Evolutionary conservation across 345 rosid genomes (phyloP).

Genomic region (Brassica incana): DNA sequence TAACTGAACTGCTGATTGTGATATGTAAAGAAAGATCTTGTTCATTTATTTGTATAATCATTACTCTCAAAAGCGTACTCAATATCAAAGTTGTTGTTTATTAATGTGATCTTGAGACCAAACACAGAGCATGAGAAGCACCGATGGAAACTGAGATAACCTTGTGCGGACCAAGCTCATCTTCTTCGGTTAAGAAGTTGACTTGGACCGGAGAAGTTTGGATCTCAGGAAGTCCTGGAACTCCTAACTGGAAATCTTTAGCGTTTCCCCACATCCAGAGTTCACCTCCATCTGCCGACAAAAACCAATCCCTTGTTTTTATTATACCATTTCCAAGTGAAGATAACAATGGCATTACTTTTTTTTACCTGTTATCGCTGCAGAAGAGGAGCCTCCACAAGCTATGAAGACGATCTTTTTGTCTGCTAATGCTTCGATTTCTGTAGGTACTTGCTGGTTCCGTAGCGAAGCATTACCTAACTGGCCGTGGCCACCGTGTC

Average conservation of each 20-base stretch:
- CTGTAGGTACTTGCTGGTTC: conserved; percentile 56
- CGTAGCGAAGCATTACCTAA: conserved; percentile 65
- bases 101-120: conserved; percentile 56
- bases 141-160: conserved; percentile 77
- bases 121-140: conserved; percentile 86
- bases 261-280: conserved; percentile 96
- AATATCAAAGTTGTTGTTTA: conserved; percentile 1
- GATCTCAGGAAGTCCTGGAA: conserved; percentile 76
- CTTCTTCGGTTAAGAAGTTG: conserved; percentile 70
- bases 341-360: not conserved
- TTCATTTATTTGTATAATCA: conserved; percentile 25
- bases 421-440: conserved; percentile 66
- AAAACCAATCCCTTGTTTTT: conserved; percentile 6
- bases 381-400: conserved; percentile 89
- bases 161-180: conserved; percentile 52
- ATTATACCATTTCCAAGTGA: not conserved
- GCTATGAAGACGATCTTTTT: conserved; percentile 59
- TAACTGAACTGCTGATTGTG: not conserved
- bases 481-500: conserved; percentile 94
- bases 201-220: conserved; percentile 73
- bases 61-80: not conserved
- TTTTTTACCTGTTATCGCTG: conserved; percentile 68
- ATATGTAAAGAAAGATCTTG: not conserved
- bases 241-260: conserved; percentile 83
- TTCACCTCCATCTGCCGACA: conserved; percentile 63